These are phyloP conservation scores for Xanthoparmelia taractica DNA, from an alignment of 495 filamentous ascomycete genomes.

Conservation along the genomic window DNA sequence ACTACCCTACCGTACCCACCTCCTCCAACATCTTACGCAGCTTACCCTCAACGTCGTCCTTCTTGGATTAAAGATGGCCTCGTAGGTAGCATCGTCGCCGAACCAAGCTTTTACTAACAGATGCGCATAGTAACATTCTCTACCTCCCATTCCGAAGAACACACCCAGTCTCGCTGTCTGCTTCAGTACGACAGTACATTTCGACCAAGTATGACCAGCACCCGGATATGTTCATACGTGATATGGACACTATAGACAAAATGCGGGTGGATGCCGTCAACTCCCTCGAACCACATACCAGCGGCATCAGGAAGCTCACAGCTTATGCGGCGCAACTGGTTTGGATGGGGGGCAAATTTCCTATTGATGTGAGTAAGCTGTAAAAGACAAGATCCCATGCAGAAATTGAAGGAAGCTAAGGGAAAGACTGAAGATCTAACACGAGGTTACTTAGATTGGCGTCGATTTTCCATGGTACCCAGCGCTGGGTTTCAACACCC, in stretches of 20 bases:
- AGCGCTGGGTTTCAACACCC: conserved; percentile 80
- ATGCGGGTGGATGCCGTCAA: conserved; percentile 75
- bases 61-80: conserved; percentile 13
- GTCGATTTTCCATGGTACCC: conserved; percentile 95
- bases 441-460: conserved; percentile 56
- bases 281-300: conserved; percentile 82
- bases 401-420: conserved; percentile 4
- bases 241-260: conserved; percentile 79
- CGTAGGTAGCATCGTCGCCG: no score
- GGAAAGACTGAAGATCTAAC: conserved; percentile 6
- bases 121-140: conserved; percentile 40
- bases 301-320: conserved; percentile 78
- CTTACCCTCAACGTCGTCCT: background rate
- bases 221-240: conserved; percentile 90
- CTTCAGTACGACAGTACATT: conserved; percentile 90
- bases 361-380: conserved; percentile 67
- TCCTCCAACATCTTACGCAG: background rate
- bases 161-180: conserved; percentile 63
- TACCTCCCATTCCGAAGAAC: conserved; percentile 84
- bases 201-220: conserved; percentile 98
- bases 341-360: conserved; percentile 93
- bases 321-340: conserved; percentile 87
- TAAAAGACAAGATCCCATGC: background rate
- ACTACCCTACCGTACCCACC: background rate
- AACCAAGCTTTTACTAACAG: background rate